Conservation (phyloP, 345 rosid genomes). For the Dipteronia sinensis region DNA sequence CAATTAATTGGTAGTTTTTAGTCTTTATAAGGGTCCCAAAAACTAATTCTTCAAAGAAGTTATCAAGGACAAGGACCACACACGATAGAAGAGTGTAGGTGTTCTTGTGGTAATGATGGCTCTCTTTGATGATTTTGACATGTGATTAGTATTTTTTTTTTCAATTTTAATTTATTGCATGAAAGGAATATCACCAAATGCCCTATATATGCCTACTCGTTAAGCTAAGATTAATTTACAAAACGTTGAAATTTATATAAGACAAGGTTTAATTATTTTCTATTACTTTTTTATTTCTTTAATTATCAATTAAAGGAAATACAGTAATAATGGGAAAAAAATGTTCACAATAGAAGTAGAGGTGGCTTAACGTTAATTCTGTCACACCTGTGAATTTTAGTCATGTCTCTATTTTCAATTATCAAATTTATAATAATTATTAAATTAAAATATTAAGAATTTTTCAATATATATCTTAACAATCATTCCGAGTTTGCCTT, state of each 20-base stretch:
- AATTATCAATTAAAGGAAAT: no score
- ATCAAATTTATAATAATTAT: no score
- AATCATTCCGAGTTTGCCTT: no score
- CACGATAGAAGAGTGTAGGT: background rate
- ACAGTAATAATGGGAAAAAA: no score
- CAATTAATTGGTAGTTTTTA: background rate
- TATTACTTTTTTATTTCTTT: no score
- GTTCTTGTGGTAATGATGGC: background rate
- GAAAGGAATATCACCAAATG: slow-evolving; percentile 18
- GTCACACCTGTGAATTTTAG: no score
- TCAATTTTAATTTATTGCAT: background rate
- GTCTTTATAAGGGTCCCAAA: background rate
- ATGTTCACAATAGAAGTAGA: no score
- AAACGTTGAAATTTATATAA: background rate
- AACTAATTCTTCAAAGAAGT: background rate
- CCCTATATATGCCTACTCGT: background rate
- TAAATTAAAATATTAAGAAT: no score
- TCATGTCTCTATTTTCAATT: no score
- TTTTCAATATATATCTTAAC: no score
- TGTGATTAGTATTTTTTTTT: background rate
- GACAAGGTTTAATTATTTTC: background rate
- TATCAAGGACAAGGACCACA: slow-evolving; percentile 10
- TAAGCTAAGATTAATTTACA: background rate
- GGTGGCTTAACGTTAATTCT: no score
- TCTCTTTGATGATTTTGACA: background rate